Percentiles rank a stretch among this genome's conserved stretches.
These are phyloP conservation scores for Plasmodium coatneyi DNA, from an alignment of 169 alveolate genomes.

Conservation along the genomic window DNA sequence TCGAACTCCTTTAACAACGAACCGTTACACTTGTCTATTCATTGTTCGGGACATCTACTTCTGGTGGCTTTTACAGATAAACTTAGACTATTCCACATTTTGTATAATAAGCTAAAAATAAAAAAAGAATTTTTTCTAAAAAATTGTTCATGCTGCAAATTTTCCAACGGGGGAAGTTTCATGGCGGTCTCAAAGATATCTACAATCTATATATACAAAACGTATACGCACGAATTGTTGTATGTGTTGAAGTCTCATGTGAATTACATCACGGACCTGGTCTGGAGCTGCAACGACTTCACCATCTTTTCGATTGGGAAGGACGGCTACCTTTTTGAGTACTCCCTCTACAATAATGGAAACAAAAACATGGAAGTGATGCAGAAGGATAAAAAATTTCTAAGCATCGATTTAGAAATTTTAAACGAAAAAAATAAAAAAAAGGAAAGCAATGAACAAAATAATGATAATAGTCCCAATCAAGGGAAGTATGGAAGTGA, in stretches of 20 bases:
- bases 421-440: slow-evolving; percentile 15
- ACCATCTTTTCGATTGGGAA: slow-evolving; percentile 58
- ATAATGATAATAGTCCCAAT: slow-evolving; percentile 3
- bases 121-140: slow-evolving; percentile 68
- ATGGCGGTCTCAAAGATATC: slow-evolving; percentile 73
- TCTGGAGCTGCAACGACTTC: slow-evolving; percentile 59
- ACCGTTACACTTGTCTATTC: slow-evolving; percentile 50
- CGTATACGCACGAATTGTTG: slow-evolving; percentile 56
- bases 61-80: slow-evolving; percentile 66
- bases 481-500: slow-evolving; percentile 44
- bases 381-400: slow-evolving; percentile 68
- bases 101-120: slow-evolving; percentile 66
- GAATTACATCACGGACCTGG: slow-evolving; percentile 59
- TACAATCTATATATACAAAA: slow-evolving; percentile 59
- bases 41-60: slow-evolving; percentile 59
- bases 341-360: slow-evolving; percentile 71
- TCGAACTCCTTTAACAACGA: slow-evolving; percentile 59
- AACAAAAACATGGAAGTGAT: slow-evolving; percentile 54
- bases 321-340: slow-evolving; percentile 71
- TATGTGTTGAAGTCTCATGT: slow-evolving; percentile 57
- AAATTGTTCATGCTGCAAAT: slow-evolving; percentile 71
- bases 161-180: slow-evolving; percentile 69
- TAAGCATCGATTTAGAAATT: slow-evolving; percentile 61
- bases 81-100: slow-evolving; percentile 51
- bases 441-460: neutral